Evolutionary conservation across 2,329 filamentous ascomycete genomes (phyloP).

Genomic region (Sporothrix pseudoabietina): DNA sequence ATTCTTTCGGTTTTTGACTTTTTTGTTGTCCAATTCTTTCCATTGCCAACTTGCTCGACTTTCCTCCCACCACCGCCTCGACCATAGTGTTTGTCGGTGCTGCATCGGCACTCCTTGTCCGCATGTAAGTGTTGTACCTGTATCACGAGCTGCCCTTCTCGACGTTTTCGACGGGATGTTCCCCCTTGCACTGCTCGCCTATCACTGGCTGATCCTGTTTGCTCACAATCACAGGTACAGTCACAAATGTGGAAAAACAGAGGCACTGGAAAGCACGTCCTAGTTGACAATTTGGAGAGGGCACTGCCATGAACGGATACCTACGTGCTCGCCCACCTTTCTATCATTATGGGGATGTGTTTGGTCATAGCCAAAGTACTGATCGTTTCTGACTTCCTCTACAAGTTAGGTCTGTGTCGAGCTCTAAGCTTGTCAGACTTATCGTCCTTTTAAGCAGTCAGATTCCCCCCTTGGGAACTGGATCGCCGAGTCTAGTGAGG

Average conservation of each 20-base stretch:
- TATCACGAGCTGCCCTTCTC: constrained; percentile 2
- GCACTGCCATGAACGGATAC: neutral
- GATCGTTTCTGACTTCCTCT: neutral
- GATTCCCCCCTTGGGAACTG: constrained; percentile 9
- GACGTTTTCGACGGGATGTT: neutral
- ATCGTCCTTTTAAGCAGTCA: neutral
- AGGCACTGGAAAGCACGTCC: neutral
- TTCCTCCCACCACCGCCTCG: neutral
- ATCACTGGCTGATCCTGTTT: neutral
- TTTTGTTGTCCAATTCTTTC: neutral
- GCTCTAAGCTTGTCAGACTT: neutral
- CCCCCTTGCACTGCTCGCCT: neutral
- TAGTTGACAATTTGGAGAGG: neutral
- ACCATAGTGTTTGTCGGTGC: neutral
- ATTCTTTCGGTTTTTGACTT: neutral
- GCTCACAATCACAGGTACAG: neutral
- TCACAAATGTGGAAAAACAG: neutral
- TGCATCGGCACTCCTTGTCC: neutral
- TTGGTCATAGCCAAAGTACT: neutral
- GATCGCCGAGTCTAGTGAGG: neutral
- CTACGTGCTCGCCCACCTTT: neutral
- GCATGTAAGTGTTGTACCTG: neutral
- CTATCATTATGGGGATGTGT: neutral
- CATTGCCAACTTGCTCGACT: neutral
- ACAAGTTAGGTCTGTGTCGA: neutral